Percentiles rank a stretch among this genome's conserved stretches.
Conservation (phyloP, 1,139 yeast genomes). For the Sugiyamaella sp. region DNA sequence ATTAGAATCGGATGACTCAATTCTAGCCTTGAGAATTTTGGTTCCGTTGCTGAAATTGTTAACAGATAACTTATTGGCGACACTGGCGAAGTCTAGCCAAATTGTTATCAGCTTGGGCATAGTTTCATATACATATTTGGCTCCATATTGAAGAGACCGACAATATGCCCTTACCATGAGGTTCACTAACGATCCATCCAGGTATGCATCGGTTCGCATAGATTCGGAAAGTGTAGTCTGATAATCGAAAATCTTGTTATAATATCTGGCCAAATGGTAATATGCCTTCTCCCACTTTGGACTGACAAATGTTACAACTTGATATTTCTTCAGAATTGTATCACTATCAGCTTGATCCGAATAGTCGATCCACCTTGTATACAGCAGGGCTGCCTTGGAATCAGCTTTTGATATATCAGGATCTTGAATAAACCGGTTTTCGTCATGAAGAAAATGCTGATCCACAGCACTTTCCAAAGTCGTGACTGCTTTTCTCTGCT, state of each 20-base stretch:
- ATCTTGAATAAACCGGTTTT: slow-evolving; percentile 18
- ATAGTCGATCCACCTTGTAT: slow-evolving; percentile 86
- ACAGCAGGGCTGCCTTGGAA: slow-evolving; percentile 57
- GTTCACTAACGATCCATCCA: slow-evolving; percentile 66
- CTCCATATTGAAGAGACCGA: slow-evolving; percentile 68
- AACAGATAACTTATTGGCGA: slow-evolving; percentile 31
- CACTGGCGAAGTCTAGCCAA: slow-evolving; percentile 85
- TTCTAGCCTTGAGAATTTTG: slow-evolving; percentile 28
- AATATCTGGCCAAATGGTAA: slow-evolving; percentile 79
- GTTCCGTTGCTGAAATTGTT: slow-evolving; percentile 30
- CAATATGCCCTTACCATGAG: slow-evolving; percentile 67
- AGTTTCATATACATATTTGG: slow-evolving; percentile 76
- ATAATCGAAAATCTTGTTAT: slow-evolving; percentile 74
- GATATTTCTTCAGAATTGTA: slow-evolving; percentile 71
- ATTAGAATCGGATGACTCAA: slow-evolving; percentile 11
- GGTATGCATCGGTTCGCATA: slow-evolving; percentile 39
- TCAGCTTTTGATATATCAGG: slow-evolving; percentile 26
- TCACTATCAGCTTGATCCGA: slow-evolving; percentile 84
- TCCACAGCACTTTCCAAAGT: slow-evolving; percentile 54
- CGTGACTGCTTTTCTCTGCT: slow-evolving; percentile 81
- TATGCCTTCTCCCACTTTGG: slow-evolving; percentile 76
- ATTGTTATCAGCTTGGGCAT: slow-evolving; percentile 86
- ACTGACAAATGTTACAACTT: slow-evolving; percentile 59
- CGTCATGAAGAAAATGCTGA: slow-evolving; percentile 28
- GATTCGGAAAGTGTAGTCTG: slow-evolving; percentile 46